These are phyloP conservation scores for Eimeria maxima DNA, from an alignment of 169 alveolate genomes.

Conservation along the genomic window DNA sequence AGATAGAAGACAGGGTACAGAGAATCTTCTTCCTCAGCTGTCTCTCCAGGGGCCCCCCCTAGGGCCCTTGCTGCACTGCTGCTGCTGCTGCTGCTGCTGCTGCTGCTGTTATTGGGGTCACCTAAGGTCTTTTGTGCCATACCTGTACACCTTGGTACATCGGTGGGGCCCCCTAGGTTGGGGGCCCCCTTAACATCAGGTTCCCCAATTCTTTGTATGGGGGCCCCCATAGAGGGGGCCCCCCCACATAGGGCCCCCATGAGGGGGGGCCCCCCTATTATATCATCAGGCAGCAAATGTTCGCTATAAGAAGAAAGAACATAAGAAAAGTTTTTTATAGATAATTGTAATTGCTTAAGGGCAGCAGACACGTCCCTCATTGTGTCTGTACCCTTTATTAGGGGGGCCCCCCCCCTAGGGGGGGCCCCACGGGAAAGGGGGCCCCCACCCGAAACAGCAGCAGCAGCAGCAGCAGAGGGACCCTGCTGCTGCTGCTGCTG, in stretches of 20 bases:
- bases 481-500: neutral
- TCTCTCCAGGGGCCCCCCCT: neutral
- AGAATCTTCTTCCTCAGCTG: constrained; percentile 33
- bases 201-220: neutral
- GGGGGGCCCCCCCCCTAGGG: constrained; percentile 19
- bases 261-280: constrained; percentile 50
- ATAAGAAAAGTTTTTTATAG: neutral
- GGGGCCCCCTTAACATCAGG: no score
- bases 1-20: constrained; percentile 23
- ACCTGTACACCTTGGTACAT: no score
- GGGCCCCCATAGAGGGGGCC: constrained; percentile 30
- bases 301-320: neutral
- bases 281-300: neutral
- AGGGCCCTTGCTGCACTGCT: neutral
- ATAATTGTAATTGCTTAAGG: neutral
- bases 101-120: no score
- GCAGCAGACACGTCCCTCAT: neutral
- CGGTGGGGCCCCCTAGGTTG: neutral
- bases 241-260: no score
- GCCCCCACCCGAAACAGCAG: neutral
- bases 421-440: neutral
- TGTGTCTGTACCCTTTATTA: neutral
- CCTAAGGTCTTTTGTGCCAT: neutral
- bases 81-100: no score
- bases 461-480: neutral